A percentile compares a stretch with the other conserved stretches of the same genome.
These are phyloP conservation scores for Gaeumannomyces sp. DNA, from an alignment of 2,329 filamentous ascomycete species.

Conservation along the genomic window DNA sequence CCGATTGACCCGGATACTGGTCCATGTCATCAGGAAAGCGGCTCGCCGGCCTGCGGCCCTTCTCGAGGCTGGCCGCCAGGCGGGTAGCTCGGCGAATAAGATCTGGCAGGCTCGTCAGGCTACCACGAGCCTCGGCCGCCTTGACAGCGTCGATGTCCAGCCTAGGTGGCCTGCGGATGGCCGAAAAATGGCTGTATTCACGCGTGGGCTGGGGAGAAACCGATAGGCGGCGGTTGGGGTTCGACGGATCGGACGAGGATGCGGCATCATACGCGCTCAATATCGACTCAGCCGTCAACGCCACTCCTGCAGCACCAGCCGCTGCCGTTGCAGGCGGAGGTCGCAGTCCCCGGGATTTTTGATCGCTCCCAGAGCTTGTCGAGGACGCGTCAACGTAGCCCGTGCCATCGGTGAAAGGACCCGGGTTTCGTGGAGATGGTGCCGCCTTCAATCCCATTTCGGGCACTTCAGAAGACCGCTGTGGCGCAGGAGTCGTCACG, in stretches of 20 bases:
- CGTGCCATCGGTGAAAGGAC: constrained; percentile 37
- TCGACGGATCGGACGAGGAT: constrained; percentile 36
- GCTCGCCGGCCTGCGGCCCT: constrained; percentile 61
- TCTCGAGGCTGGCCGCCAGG: constrained; percentile 81
- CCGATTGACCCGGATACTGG: constrained; percentile 2
- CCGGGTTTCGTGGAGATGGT: constrained; percentile 30
- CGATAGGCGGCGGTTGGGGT: constrained; percentile 18
- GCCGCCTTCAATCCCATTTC: constrained; percentile 25
- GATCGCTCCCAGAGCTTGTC: constrained; percentile 38
- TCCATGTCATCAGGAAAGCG: constrained; percentile 28
- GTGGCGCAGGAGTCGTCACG: constrained; percentile 33
- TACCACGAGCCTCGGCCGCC: constrained; percentile 76
- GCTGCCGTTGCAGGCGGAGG: not conserved
- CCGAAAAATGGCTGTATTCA: constrained; percentile 43
- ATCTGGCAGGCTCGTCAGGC: constrained; percentile 86
- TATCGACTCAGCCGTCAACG: constrained; percentile 39
- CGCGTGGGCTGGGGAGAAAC: constrained; percentile 20
- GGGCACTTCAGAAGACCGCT: constrained; percentile 3
- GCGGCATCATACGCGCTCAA: constrained; percentile 45
- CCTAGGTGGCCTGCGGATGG: constrained; percentile 60
- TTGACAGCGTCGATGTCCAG: constrained; percentile 78
- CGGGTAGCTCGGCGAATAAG: constrained; percentile 83
- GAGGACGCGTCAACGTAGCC: constrained; percentile 40
- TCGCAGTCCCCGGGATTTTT: constrained; percentile 18
- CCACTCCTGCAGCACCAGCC: constrained; percentile 17